A percentile compares a stretch with the other conserved stretches of the same genome.
Evolutionary conservation across 176 grass and related monocot species (phyloP).

Genomic region (Musa acuminata): DNA sequence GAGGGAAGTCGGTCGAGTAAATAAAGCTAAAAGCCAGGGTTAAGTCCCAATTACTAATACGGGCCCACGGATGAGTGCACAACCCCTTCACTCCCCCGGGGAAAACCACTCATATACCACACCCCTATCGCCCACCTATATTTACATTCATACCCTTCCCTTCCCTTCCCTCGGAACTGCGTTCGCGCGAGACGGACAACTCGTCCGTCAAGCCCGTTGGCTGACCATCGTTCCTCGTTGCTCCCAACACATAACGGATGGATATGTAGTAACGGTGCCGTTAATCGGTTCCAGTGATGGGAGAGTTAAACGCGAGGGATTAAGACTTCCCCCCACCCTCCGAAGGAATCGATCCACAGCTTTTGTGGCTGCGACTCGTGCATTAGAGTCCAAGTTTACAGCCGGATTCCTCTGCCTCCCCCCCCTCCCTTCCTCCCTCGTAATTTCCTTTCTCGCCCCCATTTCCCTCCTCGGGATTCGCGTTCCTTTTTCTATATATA

Average conservation of each 20-base stretch:
- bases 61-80: neutral
- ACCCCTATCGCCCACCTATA: no score
- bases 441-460: neutral
- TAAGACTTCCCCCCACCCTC: neutral
- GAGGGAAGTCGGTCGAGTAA: neutral
- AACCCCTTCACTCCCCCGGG: no score
- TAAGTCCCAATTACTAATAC: neutral
- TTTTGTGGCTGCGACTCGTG: slow-evolving; percentile 5
- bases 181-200: no score
- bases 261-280: no score
- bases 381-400: slow-evolving; percentile 34
- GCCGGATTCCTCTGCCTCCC: slow-evolving; percentile 18
- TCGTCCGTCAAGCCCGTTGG: no score
- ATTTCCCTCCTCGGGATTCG: neutral
- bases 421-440: neutral
- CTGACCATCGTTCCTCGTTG: no score
- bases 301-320: no score
- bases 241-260: no score
- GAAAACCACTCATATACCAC: no score
- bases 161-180: no score
- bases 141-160: no score
- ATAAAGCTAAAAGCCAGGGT: neutral
- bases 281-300: no score
- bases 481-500: neutral
- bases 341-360: slow-evolving; percentile 18